Conservation (phyloP, 176 grass and related monocot species). For the Calamus simplicifolius region DNA sequence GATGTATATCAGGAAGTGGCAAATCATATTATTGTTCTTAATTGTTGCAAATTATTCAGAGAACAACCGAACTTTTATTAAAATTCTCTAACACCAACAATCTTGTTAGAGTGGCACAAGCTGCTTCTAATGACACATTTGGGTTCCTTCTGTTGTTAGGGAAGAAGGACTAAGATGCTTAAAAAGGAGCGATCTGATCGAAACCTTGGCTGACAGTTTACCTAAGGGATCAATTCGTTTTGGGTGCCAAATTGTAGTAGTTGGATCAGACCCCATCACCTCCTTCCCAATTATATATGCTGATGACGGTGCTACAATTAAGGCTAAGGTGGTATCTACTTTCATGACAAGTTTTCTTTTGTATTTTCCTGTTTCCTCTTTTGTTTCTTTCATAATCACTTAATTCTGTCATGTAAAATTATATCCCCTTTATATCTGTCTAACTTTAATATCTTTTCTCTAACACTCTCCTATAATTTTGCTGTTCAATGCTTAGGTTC, state of each 20-base stretch:
- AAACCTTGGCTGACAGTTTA: constrained; percentile 26
- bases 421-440: too few relatives aligned
- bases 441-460: too few relatives aligned
- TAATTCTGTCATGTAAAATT: too few relatives aligned
- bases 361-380: not conserved
- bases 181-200: constrained; percentile 29
- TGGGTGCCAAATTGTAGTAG: constrained; percentile 2
- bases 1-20: too few relatives aligned
- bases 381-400: too few relatives aligned
- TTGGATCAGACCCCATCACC: constrained; percentile 11
- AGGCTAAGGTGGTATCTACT: constrained; percentile 12
- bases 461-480: too few relatives aligned
- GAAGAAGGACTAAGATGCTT: constrained; percentile 18
- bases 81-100: too few relatives aligned
- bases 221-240: constrained; percentile 23
- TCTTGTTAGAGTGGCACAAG: too few relatives aligned
- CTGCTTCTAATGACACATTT: not conserved
- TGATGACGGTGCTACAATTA: constrained; percentile 15
- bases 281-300: constrained; percentile 20
- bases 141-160: not conserved
- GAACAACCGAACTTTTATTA: too few relatives aligned
- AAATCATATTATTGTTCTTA: too few relatives aligned
- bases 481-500: too few relatives aligned
- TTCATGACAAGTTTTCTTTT: not conserved
- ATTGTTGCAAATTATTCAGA: too few relatives aligned